These are phyloP conservation scores for Artemisia tridentata DNA, from an alignment of 129 eudicot genomes.

Conservation along the genomic window DNA sequence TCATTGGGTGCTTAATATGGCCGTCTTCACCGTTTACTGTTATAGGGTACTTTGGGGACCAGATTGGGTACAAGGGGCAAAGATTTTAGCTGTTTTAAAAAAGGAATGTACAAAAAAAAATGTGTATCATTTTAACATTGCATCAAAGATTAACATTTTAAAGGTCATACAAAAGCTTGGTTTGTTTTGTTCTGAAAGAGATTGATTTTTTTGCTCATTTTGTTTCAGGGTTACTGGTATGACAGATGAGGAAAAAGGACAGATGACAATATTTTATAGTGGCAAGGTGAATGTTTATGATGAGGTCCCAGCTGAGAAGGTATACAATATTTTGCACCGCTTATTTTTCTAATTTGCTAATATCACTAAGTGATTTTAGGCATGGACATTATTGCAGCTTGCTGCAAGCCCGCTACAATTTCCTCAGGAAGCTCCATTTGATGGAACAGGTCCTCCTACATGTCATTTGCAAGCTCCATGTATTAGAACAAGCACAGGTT, in stretches of 20 bases:
- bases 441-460: constrained; percentile 38
- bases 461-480: constrained; percentile 42
- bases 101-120: background rate
- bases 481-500: constrained; percentile 32
- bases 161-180: constrained; percentile 10
- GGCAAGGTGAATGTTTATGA: constrained; percentile 88
- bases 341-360: constrained; percentile 12
- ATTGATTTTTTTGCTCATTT: constrained; percentile 22
- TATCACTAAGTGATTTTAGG: constrained; percentile 40
- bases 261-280: constrained; percentile 80
- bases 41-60: too few relatives aligned
- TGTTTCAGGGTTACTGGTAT: constrained; percentile 48
- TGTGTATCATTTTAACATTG: background rate
- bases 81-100: too few relatives aligned
- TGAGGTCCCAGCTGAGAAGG: constrained; percentile 74
- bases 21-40: too few relatives aligned
- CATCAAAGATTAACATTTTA: background rate
- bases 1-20: background rate
- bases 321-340: constrained; percentile 19
- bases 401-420: constrained; percentile 68
- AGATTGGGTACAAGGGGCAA: too few relatives aligned
- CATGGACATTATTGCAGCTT: constrained; percentile 56
- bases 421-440: constrained; percentile 39
- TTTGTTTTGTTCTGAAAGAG: constrained; percentile 15
- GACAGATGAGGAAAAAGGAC: constrained; percentile 42